These are phyloP conservation scores for Monosporascus sp. DNA, from an alignment of 2,329 filamentous ascomycete genomes.

Conservation along the genomic window DNA sequence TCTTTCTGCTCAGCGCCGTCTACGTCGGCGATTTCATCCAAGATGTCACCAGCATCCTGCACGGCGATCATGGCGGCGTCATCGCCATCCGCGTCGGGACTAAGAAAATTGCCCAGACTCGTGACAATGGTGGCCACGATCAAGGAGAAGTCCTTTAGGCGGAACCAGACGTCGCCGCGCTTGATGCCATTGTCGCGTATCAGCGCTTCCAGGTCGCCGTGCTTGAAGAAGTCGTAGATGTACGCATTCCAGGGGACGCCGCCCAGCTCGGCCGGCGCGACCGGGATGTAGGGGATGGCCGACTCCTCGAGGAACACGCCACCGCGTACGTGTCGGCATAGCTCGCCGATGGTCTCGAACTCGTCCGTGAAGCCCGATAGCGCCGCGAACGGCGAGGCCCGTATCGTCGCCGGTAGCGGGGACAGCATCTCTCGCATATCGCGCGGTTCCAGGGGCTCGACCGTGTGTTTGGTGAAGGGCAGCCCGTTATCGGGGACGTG, in stretches of 20 bases:
- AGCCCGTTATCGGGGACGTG: conserved; percentile 46
- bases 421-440: conserved; percentile 17
- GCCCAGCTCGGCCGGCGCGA: conserved; percentile 51
- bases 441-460: conserved; percentile 29
- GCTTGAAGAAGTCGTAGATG: conserved; percentile 71
- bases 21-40: conserved; percentile 20
- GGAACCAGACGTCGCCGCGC: conserved; percentile 65
- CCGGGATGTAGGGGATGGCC: conserved; percentile 62
- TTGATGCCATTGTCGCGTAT: conserved; percentile 53
- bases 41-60: conserved; percentile 23
- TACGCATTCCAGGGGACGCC: conserved; percentile 57
- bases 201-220: conserved; percentile 59
- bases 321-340: conserved; percentile 59
- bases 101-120: conserved; percentile 53
- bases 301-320: conserved; percentile 72
- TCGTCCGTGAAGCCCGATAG: conserved; percentile 63
- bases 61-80: conserved; percentile 41
- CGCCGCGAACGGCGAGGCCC: conserved; percentile 65
- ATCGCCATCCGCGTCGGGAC: conserved; percentile 39
- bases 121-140: conserved; percentile 68
- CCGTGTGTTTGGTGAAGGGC: conserved; percentile 51
- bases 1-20: conserved; percentile 30
- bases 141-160: conserved; percentile 54
- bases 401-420: conserved; percentile 34
- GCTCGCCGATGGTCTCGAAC: conserved; percentile 60